Percentiles rank a stretch among this genome's conserved stretches.
These are phyloP conservation scores for Aspergillus sclerotialis DNA, from an alignment of 2,329 filamentous ascomycete genomes.

Conservation along the genomic window DNA sequence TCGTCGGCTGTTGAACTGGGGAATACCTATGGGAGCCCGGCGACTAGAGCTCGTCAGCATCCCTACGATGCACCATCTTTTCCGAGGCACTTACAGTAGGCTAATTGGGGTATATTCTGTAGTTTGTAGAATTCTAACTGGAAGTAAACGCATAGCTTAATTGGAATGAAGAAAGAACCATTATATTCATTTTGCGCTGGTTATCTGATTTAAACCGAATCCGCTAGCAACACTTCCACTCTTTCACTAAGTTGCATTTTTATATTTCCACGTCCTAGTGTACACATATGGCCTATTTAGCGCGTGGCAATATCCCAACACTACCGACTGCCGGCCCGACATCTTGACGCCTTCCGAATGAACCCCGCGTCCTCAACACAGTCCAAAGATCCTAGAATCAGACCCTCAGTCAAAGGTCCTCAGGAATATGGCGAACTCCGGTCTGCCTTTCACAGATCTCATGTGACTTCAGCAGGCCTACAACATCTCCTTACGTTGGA, in stretches of 20 bases:
- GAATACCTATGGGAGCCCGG: not conserved
- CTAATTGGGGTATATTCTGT: not conserved
- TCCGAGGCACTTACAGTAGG: not conserved
- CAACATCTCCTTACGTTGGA: too few species aligned
- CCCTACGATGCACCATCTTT: too few species aligned
- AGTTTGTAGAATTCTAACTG: not conserved
- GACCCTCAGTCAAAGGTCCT: too few species aligned
- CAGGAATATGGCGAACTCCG: too few species aligned
- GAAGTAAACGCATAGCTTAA: not conserved
- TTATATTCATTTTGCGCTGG: not conserved
- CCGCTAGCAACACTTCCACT: slow-evolving; percentile 8
- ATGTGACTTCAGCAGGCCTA: too few species aligned
- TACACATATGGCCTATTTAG: too few species aligned
- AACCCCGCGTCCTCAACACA: slow-evolving; percentile 7
- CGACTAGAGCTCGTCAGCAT: slow-evolving; percentile 1
- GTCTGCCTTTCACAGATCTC: too few species aligned
- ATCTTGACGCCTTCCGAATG: slow-evolving; percentile 4
- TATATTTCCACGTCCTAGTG: not conserved
- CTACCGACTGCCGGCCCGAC: slow-evolving; percentile 14
- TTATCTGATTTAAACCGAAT: too few species aligned
- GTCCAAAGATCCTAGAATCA: not conserved
- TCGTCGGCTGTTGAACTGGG: slow-evolving; percentile 3
- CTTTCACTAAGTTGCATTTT: not conserved
- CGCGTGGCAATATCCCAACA: slow-evolving; percentile 9
- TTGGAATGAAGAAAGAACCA: not conserved